Base-by-base conservation (phyloP, 257 asterid species). In the Thymus mandschuricus region DNA sequence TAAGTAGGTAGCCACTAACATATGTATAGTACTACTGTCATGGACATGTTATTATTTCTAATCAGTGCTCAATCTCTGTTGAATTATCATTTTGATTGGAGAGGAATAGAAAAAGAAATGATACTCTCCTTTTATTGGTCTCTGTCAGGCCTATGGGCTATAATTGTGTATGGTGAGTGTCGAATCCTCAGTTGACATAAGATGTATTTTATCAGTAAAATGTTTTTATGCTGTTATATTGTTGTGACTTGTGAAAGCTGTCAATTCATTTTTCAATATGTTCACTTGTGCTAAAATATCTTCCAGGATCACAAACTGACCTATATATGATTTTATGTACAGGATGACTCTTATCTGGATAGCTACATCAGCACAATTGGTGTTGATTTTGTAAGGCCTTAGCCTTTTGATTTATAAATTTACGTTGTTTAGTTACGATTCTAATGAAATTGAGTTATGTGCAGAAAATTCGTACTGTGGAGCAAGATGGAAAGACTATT, bases 341-440 rank as follows among this genome's bases (percentile, higher is more conserved):
- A 85, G 90, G 90, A 85, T 49, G 90, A 85, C 80, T 83, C 90
- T 51, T 85, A 85, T 77, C 79, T 85, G 41, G 90, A 85, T 49
- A 85, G 90, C 71, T 85, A 85, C 78, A 85, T 85, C 78, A 85
- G 90, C 81, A 85, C 90, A 69, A 85, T 85, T 72, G 90, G 89
- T 51, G 89, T 85, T 28, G 89, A 85, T 75, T 85, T 85, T 66
- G 89, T 85, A 80, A 85, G 89, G 50, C 11, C 65, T 63, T 66
- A 33, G 8, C 8, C 21, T 62, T 70, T 33, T 65, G 33, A 8
- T 6, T 31, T 56, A 13, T 64, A 41, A 38, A 50, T 59, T 62
- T 68, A 45, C 44, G 35, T 45, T 28, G 51, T 64, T 33, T 38
- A 68, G 57, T 74, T 43, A 46, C 58, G 34, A 27, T 55, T 67